Base-by-base conservation (phyloP, 495 filamentous ascomycete species). In the Xylaria acuta region DNA sequence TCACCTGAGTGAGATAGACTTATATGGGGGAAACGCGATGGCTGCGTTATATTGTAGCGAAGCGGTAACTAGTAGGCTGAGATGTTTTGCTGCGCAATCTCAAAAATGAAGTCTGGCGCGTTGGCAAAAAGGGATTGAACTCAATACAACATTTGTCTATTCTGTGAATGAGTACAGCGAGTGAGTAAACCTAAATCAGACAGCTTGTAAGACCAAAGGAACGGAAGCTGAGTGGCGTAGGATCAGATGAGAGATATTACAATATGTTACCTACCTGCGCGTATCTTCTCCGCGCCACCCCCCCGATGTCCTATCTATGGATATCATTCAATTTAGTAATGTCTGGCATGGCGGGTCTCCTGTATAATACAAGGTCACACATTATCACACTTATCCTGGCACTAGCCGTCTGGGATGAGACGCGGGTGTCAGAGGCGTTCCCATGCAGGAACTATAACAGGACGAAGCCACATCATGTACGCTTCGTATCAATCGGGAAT, bases 251-350 rank as follows among this genome's bases (percentile, higher is more conserved):
- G 65, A 67, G 30, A 54, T 40, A 38, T 32, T 53, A 2, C 1
- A 43, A n/a, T 16, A 22, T 41, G 36, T 43, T 36, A 51, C 34
- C 40, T n/a, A 22, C 4, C n/a, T n/a, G n/a, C 47, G 32, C 45
- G 49, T 2, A 41, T 56, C 64, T 38, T 56, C 65, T 67, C 65
- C 47, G 49, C 49, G 49, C 65, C 36, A 47, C 18, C 40, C 65
- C n/a, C n/a, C 65, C 47, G 65, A 43, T 36, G n/a, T 51, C 49
- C 32, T 67, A 67, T 67, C 65, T 67, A 56, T 67, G 49, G 18
- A 38, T 67, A 20, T n/a, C 9, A 41, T 67, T 38, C 18, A 49
- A 41, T 20, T 49, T 67, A 49, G 63, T 45, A 67, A 54, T 56
- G 49, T 32, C 65, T 49, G 45, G 32, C 64, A 51, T 32, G 30